Evolutionary conservation across 129 eudicot species (phyloP).

Genomic region (Deinandra increscens): DNA sequence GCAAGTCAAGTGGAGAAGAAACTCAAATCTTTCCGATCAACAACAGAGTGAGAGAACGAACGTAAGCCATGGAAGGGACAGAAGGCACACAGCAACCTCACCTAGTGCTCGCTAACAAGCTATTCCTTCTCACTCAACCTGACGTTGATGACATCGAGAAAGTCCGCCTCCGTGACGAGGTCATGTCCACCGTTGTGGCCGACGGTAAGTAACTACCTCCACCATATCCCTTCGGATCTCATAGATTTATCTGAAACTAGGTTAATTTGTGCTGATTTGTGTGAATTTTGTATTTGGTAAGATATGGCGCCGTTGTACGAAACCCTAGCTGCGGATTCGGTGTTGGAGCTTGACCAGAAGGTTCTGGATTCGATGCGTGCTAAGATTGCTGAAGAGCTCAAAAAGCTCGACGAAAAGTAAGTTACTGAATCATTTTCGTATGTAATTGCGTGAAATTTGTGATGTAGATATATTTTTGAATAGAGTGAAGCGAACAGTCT

Average conservation of each 20-base stretch:
- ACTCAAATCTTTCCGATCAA: conserved; percentile 5
- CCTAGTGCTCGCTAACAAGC: conserved; percentile 77
- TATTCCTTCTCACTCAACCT: conserved; percentile 66
- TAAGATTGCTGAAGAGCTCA: conserved; percentile 65
- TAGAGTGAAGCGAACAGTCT: conserved; percentile 12
- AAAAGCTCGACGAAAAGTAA: conserved; percentile 83
- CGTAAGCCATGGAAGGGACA: conserved; percentile 56
- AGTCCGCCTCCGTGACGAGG: conserved; percentile 86
- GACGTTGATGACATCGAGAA: conserved; percentile 85
- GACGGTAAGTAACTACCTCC: conserved; percentile 60
- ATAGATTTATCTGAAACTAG: background rate
- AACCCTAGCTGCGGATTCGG: conserved; percentile 54
- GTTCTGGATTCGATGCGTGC: conserved; percentile 68
- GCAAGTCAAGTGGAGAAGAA: conserved; percentile 31
- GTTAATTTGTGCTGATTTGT: background rate
- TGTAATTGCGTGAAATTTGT: background rate
- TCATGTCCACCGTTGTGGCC: conserved; percentile 45
- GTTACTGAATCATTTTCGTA: conserved; percentile 15
- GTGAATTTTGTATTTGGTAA: conserved; percentile 21
- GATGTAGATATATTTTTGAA: conserved; percentile 5
- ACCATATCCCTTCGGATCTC: background rate
- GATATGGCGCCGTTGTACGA: conserved; percentile 90
- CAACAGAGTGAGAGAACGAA: background rate
- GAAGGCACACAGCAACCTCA: conserved; percentile 73
- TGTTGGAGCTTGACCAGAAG: conserved; percentile 71